phyloP scores from a whole-genome alignment of 2,329 filamentous ascomycete species.

The Fusarium gaditjirri region DNA sequence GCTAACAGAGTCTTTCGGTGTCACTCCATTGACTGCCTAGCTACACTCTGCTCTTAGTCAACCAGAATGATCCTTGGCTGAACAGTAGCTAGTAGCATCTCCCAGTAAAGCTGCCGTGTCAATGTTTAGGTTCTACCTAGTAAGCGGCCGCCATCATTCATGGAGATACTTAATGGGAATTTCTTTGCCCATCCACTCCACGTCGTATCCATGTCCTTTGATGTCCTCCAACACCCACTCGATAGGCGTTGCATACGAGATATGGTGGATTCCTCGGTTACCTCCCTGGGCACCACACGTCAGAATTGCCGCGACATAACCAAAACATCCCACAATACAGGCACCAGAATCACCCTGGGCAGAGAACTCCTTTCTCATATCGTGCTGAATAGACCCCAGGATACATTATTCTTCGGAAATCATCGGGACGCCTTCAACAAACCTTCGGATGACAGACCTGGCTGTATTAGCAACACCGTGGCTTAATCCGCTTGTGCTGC shows the following conservation, averaged over 20 bases:
- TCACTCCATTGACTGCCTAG: accelerated
- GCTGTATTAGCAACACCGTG: neutral
- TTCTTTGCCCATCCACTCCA: neutral
- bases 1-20: accelerated
- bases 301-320: neutral
- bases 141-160: no score
- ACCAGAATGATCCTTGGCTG: neutral
- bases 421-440: neutral
- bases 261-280: neutral
- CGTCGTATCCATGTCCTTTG: neutral
- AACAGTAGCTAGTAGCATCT: accelerated
- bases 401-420: slow-evolving; percentile 19
- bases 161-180: no score
- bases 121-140: no score
- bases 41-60: no score
- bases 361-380: neutral
- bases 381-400: no score
- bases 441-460: neutral
- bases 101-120: neutral
- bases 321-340: neutral
- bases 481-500: neutral
- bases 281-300: accelerated
- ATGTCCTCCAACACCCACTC: slow-evolving; percentile 22
- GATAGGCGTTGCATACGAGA: slow-evolving; percentile 6
- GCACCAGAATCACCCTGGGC: neutral